Base-by-base conservation (phyloP, 306 rosid genomes). In the Prosopis cineraria region DNA sequence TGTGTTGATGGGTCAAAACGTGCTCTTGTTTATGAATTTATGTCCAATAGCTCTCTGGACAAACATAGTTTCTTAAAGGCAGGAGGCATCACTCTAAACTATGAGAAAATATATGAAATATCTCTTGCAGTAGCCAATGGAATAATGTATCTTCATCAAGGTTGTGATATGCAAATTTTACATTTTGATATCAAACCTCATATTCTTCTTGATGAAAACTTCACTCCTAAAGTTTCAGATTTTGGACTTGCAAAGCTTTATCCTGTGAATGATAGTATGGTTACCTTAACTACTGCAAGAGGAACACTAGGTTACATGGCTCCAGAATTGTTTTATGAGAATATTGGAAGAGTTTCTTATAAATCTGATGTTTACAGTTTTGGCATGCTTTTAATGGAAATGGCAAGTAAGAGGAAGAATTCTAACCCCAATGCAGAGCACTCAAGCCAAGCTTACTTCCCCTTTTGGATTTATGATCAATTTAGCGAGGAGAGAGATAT, bases 121-220 rank as follows among this genome's bases (percentile, higher is more conserved):
- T 71, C 73, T 31, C 53, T 79, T n/a, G 78, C 44, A 22, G 43
- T 79, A 9, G 78, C 78, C 10, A n/a, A 1, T 0, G 73, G 73
- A 10, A 79, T 71, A 48, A 41, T 27, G 0, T 79, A 79, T 39
- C 65, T 72, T 20, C 78, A 79, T 47, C 16, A 71, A 1, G 73
- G 83, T 0, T 79, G 83, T 48, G 73, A 72, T 6, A 48, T 79
- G 65, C 83, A 62, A 34, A 79, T 79, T 62, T 24, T 79, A 9
- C 81, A 77, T 39, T 77, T 77, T 53, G 69, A 77, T 27, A 68
- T 77, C n/a, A 77, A 68, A 9, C 81, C 81, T 17, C 80, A 52
- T 17, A 53, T 77, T 27, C 74, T 77, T 50, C 75, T 77, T 17
- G 80, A 77, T 7, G 58, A 77, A 6, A 77, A 77, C 6, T 68